Evolutionary conservation across 2,329 filamentous ascomycete species (phyloP), one percentile per base, ranked within the genome.

Genomic region (Pseudogymnoascus verrucosus): DNA sequence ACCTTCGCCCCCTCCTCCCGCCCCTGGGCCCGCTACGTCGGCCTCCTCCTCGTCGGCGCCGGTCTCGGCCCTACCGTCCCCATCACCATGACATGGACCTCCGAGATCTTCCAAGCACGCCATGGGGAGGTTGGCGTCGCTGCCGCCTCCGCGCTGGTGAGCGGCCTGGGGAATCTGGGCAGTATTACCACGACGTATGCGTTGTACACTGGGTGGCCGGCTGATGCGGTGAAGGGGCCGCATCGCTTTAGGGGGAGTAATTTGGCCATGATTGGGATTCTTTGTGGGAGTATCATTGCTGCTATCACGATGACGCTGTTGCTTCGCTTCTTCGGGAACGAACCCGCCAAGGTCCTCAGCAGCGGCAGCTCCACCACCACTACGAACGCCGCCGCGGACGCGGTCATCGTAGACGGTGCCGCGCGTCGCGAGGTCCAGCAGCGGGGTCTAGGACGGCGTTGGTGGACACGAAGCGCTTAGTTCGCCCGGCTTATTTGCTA

Each of bases 21-120:
- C 69, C 85, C 88, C 39, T 96, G 91, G 91, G 87, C 90, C 1
- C 86, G 91, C 44, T 96, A 96, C 73, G 90, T 89, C 59, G 92
- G 92, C 3, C 84, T 96, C n/a, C 78, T 96, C 61, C 88, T 96
- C 77, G 89, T 96, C 37, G 92, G 92, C 4, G 96, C 96, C 71
- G 92, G 92, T 0, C 86, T 96, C 1, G 92, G 92, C 1, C 92
- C 92, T 3, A 96, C 92, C 0, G 91, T 96, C 0, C 92, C 92
- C 10, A 93, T 93, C 71, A 93, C 90, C 74, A 96, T 96, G 92
- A 89, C 91, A 37, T 96, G 92, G 92, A 91, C 90, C 34, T 90
- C 87, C 67, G 90, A 96, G 76, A 89, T 96, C 71, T 96, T 96
- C 79, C 91, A 96, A 77, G 84, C 84, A 34, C 88, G 92, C 11